Evolutionary conservation across 1,284 basidiomycete genomes (phyloP), one percentile per base, ranked within the genome.

Genomic region (Malassezia obtusa): DNA sequence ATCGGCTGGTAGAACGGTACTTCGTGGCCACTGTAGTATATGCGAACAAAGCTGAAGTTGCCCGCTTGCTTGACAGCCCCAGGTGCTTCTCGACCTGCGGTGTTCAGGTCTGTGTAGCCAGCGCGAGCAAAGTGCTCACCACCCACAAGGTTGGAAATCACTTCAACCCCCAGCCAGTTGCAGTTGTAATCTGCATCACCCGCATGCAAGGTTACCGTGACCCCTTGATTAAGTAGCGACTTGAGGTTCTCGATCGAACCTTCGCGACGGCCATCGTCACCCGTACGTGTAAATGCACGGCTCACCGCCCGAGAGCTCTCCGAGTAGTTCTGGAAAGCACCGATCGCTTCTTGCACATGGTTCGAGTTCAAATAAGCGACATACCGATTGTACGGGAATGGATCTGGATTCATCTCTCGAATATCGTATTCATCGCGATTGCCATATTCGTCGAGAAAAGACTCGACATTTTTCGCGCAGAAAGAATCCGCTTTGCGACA

Each of bases 121-220:
- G 64, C 58, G 22, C 45, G 22, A 8, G 43, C 21, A 31, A 60
- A 65, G 17, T 55, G 56, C n/a, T 45, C 21, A 47, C 57, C 58
- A 9, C 46, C 32, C 6, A 65, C 56, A 25, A 54, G 45, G 26
- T 63, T 52, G 19, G 65, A 59, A 12, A 63, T 49, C 21, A 52
- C 52, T 28, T 61, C 45, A 17, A 49, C 54, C 9, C 65, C 65
- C 2, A 65, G 22, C 54, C 55, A 65, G 40, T 65, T 65, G 55
- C 63, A 65, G 32, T 63, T 63, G 58, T 63, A 65, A 46, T 65
- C 64, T 26, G 64, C 64, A 28, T 65, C 63, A 9, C 64, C 64
- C 4, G 60, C 59, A 30, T 57, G 57, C 47, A 67, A 47, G 3
- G 58, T 58, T 26, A 67, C 63, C 24, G 57, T 52, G 15, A 65